Conservation (phyloP, 441 rosid species). For the Gossypium gossypioides region DNA sequence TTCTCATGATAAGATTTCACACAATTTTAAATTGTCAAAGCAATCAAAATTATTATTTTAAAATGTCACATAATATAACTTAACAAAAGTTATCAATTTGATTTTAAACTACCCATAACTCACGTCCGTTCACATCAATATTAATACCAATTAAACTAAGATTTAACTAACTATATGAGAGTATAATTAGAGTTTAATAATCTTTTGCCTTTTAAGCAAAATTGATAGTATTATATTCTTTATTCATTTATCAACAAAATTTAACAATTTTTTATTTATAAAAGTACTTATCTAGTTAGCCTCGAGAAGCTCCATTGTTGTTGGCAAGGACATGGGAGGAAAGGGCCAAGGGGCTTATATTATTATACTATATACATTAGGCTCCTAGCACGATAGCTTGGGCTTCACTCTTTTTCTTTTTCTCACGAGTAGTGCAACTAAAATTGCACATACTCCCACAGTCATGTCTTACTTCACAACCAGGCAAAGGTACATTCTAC, state of each 20-base stretch:
- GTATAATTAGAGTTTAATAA: too few relatives aligned
- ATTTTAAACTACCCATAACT: too few relatives aligned
- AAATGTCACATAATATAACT: too few relatives aligned
- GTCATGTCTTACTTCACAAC: background rate
- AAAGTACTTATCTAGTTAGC: background rate
- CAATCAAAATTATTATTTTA: too few relatives aligned
- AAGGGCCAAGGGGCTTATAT: background rate
- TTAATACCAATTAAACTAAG: too few relatives aligned
- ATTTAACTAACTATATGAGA: too few relatives aligned
- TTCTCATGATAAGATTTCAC: too few relatives aligned
- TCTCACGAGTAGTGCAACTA: background rate
- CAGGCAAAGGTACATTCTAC: background rate
- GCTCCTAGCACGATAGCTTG: slow-evolving; percentile 16
- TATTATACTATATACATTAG: background rate
- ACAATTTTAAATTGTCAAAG: too few relatives aligned
- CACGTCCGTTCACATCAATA: accelerated
- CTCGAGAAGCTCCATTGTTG: background rate
- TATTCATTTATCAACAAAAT: background rate
- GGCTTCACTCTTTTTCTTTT: slow-evolving; percentile 8
- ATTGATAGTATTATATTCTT: background rate
- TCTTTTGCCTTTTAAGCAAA: background rate
- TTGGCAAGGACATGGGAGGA: background rate
- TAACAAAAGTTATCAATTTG: too few relatives aligned
- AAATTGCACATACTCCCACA: background rate
- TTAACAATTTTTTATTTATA: background rate